Base-by-base conservation (phyloP, 148 eudicot genomes). In the Rhododendron griersonianum region DNA sequence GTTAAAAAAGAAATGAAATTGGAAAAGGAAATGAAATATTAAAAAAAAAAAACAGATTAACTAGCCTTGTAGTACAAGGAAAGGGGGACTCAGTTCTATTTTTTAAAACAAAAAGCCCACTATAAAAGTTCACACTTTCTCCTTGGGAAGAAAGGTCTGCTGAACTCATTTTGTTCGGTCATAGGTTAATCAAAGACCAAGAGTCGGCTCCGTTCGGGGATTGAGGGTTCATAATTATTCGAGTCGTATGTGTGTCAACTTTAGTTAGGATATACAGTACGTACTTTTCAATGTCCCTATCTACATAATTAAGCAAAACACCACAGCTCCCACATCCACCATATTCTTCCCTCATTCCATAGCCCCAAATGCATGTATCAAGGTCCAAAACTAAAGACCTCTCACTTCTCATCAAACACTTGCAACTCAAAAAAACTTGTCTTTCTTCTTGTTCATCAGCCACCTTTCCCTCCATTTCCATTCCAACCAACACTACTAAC, bases 401-500 rank as follows among this genome's bases (percentile, higher is more conserved):
- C 61, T 2, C 50, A 15, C 82, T 69, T 44, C 57, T 79, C 80
- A 48, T 55, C 77, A 87, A 19, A 5, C 67, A 41, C 76, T 30
- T 57, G 73, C 50, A 11, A 11, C 65, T 18, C 13, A 44, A 3
- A 78, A 41, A 21, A 83, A 39, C 30, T 28, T 11, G 75, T 83
- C 80, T 48, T 63, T 84, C 83, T 50, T 86, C 41, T 80, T 80
- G 80, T 83, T 45, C 83, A 74, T 44, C 85, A 51, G 69, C 89
- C 57, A 61, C 88, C 82, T 57, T 87, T 85, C 87, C 87, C 89
- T 86, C 90, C 91, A 88, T 65, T 30, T 33, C 3, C 61, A 51
- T 18, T 19, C 71, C 81, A 53, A 53, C 73, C 81, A 23, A 84
- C 23, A 39, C 33, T 23, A 39, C 33, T 23, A 5, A 75, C 81